Evolutionary conservation across 768 basidiomycete species (phyloP).

Genomic region (Boletus rex-veris): DNA sequence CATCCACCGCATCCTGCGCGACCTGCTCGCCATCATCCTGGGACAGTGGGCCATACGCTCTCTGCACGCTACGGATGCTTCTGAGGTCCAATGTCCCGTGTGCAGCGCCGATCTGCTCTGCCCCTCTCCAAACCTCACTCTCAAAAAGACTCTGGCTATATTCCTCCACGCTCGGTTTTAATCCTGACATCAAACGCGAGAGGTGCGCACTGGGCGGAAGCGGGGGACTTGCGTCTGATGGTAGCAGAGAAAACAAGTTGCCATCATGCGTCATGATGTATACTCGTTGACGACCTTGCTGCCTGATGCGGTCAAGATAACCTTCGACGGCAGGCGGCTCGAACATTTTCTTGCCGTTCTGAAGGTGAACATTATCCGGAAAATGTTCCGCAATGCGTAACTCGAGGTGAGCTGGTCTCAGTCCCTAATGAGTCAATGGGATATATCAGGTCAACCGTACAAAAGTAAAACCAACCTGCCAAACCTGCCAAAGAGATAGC

Average conservation of each 20-base stretch:
- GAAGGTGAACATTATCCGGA: conserved; percentile 42
- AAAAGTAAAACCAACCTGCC: conserved; percentile 11
- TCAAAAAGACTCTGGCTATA: conserved; percentile 39
- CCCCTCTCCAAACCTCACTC: conserved; percentile 59
- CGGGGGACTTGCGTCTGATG: conserved; percentile 61
- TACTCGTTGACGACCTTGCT: conserved; percentile 52
- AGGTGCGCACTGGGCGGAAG: conserved; percentile 55
- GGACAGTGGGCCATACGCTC: conserved; percentile 40
- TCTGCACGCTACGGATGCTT: conserved; percentile 58
- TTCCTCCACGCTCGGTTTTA: conserved; percentile 25
- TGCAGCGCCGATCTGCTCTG: conserved; percentile 58
- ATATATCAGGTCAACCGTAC: conserved; percentile 11
- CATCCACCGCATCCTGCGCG: conserved; percentile 41
- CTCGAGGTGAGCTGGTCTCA: conserved; percentile 56
- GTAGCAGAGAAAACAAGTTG: conserved; percentile 58
- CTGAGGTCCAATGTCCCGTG: conserved; percentile 73
- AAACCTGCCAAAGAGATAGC: conserved; percentile 67
- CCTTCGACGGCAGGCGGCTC: conserved; percentile 88
- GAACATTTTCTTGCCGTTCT: conserved; percentile 43
- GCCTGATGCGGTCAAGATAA: conserved; percentile 69
- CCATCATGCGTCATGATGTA: conserved; percentile 76
- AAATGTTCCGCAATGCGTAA: conserved; percentile 72
- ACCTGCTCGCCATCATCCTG: conserved; percentile 27
- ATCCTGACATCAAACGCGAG: conserved; percentile 26
- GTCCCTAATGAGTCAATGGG: conserved; percentile 27